Percentiles rank a stretch among this genome's conserved stretches.
phyloP scores from a whole-genome alignment of 768 basidiomycete genomes.

The Lactifluus echinatus region DNA sequence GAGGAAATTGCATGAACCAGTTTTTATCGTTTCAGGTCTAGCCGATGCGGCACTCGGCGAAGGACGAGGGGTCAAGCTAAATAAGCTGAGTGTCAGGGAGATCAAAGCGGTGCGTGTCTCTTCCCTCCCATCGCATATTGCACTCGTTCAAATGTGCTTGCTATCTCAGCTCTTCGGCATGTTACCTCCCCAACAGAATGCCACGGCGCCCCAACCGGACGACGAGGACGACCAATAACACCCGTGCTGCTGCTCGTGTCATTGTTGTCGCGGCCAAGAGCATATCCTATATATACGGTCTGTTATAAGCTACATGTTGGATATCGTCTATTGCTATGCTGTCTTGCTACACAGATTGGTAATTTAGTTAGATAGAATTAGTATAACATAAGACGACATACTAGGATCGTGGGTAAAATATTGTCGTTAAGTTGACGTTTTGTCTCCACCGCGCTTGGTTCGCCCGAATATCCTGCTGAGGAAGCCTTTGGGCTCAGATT shows the following conservation, averaged over 20 bases:
- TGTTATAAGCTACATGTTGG: not conserved
- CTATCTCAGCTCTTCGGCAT: constrained; percentile 26
- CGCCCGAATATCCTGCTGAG: not conserved
- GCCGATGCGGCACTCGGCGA: constrained; percentile 67
- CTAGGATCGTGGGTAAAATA: not conserved
- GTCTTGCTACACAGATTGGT: not conserved
- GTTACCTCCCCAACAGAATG: constrained; percentile 7
- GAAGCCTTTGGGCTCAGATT: not conserved
- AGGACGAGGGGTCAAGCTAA: constrained; percentile 49
- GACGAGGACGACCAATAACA: not conserved
- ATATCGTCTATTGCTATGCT: not conserved
- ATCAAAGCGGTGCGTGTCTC: constrained; percentile 45
- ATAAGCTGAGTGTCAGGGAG: constrained; percentile 61
- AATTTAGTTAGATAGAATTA: not conserved
- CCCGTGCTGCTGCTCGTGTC: not conserved
- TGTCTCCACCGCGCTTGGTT: not conserved
- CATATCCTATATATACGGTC: not conserved
- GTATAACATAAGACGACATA: not conserved
- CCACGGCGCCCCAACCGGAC: not conserved
- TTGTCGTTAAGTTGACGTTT: not conserved
- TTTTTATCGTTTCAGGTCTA: constrained; percentile 37
- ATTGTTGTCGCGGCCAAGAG: not conserved
- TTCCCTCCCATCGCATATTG: not conserved
- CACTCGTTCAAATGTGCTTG: not conserved
- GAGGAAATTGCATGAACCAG: not conserved